Base-by-base conservation (phyloP, 1,284 basidiomycete species). In the Coriolopsis trogii region DNA sequence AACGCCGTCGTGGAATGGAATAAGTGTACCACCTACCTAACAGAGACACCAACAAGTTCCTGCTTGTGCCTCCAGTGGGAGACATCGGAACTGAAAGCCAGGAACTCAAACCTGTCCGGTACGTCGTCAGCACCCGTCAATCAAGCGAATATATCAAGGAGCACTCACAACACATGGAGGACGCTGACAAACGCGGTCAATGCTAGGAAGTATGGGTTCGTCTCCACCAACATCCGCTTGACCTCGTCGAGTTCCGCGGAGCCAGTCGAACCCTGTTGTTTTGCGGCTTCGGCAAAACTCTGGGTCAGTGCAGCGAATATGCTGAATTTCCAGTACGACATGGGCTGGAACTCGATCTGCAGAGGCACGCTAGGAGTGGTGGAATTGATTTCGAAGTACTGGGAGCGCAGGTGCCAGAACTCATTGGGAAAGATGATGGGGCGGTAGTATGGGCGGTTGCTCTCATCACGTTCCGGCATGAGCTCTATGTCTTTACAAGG, bases 1-100 rank as follows among this genome's bases (percentile, higher is more conserved):
- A 58, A 38, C 51, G 50, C 28, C 39, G 55, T 21, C 51, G 46
- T 25, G 47, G 15, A 24, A 20, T 12, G 12, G 29, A 23, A n/a
- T 39, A 25, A 30, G 20, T 15, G 26, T 4, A 42, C 46, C 18
- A 65, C 78, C 63, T 59, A 89, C 88, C 88, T 80, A 59, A 92
- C 79, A 52, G 90, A 92, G 20, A 92, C 88, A n/a, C 89, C 89
- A 46, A 85, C 84, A 71, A 92, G 82, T 65, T 92, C 90, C 55
- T 95, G 88, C 76, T 90, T 96, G 62, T 94, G 85, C 44, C 92
- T 81, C 95, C 95, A 98, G 71, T 98, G 95, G 28, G 86, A 83
- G 40, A 99, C 93, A 65, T 98, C 95, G 28, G 85, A 89, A 66
- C 89, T 93, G 81, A 98, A 98, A 2, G 95, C 95, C 40, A 97